phyloP scores from a whole-genome alignment of 805 yeast species.

The Saccharomycopsis capsularis region DNA sequence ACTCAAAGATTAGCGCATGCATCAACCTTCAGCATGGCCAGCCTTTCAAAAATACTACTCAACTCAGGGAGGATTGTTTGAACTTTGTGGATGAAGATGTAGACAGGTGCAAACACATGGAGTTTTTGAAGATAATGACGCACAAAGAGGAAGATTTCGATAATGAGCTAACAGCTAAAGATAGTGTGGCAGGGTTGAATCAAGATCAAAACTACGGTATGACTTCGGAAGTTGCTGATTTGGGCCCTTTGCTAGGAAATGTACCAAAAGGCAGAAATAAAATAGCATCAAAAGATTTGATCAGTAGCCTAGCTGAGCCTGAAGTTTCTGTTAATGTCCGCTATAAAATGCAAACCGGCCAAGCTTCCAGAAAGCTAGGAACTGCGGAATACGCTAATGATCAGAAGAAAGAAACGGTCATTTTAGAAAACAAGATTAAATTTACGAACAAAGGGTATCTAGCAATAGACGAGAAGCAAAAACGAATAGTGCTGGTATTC shows the following conservation, averaged over 20 bases:
- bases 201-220: no score
- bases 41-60: neutral
- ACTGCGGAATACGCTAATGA: neutral
- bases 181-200: no score
- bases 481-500: conserved; percentile 44
- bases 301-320: neutral
- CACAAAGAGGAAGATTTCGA: conserved; percentile 4
- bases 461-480: conserved; percentile 39
- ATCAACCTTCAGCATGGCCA: neutral
- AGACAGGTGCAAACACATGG: conserved; percentile 1
- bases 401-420: neutral
- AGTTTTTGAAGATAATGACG: conserved; percentile 7
- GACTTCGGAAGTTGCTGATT: neutral
- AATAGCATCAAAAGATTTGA: no score
- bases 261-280: no score
- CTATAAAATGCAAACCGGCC: no score
- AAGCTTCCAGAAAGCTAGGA: no score
- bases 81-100: neutral
- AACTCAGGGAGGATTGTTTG: neutral
- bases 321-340: neutral
- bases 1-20: conserved; percentile 13
- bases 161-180: no score
- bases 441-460: conserved; percentile 36
- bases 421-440: neutral
- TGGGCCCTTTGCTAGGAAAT: no score